A percentile compares a stretch with the other conserved stretches of the same genome.
phyloP scores from a whole-genome alignment of 495 filamentous ascomycete species.

The Baudoinia panamericana region DNA sequence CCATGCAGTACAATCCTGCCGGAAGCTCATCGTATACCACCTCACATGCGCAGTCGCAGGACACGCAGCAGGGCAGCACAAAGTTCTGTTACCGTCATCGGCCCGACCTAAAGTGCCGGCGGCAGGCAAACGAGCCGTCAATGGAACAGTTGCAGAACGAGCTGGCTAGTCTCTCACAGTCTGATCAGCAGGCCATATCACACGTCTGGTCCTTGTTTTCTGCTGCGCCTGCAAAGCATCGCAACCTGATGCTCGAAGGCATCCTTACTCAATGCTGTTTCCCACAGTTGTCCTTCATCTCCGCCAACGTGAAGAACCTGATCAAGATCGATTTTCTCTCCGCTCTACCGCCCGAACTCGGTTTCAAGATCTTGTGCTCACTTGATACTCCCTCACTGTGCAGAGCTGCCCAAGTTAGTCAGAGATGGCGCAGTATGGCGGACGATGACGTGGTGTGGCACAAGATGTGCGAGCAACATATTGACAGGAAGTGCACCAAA shows the following conservation, averaged over 20 bases:
- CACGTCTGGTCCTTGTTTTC: slow-evolving; percentile 98
- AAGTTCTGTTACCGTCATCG: slow-evolving; percentile 93
- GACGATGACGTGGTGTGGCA: slow-evolving; percentile 99
- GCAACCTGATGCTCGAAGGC: slow-evolving; percentile 88
- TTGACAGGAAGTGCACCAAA: slow-evolving; percentile 89
- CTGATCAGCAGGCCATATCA: slow-evolving; percentile 83
- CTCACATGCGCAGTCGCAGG: slow-evolving; percentile 18
- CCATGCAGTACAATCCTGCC: slow-evolving; percentile 63
- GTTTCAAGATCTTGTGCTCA: slow-evolving; percentile 83
- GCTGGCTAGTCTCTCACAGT: slow-evolving; percentile 64
- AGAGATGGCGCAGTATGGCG: slow-evolving; percentile 70
- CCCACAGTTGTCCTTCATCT: slow-evolving; percentile 86
- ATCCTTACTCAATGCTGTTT: slow-evolving; percentile 95
- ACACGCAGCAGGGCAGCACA: slow-evolving; percentile 51
- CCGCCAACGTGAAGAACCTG: slow-evolving; percentile 71
- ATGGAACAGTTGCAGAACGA: slow-evolving; percentile 89
- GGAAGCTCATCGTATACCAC: slow-evolving; percentile 30
- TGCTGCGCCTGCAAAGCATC: slow-evolving; percentile 81
- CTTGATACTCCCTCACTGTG: slow-evolving; percentile 94
- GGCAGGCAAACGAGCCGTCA: slow-evolving; percentile 83
- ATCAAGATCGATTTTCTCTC: slow-evolving; percentile 92
- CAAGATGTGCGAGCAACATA: slow-evolving; percentile 97
- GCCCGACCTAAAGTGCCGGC: slow-evolving; percentile 83
- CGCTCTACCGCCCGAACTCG: slow-evolving; percentile 77
- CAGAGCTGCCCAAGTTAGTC: slow-evolving; percentile 91